Evolutionary conservation across 2,329 filamentous ascomycete genomes (phyloP), one percentile per base, ranked within the genome.

Genomic region (Conoideocrella luteorostrata): DNA sequence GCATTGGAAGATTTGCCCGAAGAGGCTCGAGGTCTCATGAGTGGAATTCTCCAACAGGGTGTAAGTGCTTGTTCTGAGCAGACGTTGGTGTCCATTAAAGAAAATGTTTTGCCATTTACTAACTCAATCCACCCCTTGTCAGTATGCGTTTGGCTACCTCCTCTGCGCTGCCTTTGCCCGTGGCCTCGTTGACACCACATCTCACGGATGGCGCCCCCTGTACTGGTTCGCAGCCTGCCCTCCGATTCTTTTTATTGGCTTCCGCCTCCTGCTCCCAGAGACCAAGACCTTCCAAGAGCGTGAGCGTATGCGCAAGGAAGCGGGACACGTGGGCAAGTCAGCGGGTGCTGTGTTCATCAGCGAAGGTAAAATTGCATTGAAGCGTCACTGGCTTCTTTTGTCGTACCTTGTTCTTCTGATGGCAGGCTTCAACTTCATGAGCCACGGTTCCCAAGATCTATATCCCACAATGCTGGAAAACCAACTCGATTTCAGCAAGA

Each of bases 401-500:
- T 69, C 81, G 28, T 95, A 95, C 65, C 71, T 95, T 45, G 86
- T 95, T 6, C 69, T 95, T 17, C 71, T 95, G 30, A 94, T 94
- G 87, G 84, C 87, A 2, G 88, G 88, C 4, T 93, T 95, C 71
- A 95, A 94, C 66, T 94, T 93, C 59, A 89, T 93, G 85, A 86
- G 82, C 15, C 86, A 90, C 58, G 86, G 86, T 43, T 84, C 79
- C 18, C 63, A 86, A 60, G 77, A 80, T 52, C 58, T 82, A 22
- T 81, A 81, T 52, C 77, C 77, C 3, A 80, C 76, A 17, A 73
- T 82, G 73, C 59, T 82, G 20, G 60, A 67, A 50, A 77, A 75
- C 52, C 74, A 81, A 58, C 77, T 74, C 49, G 60, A 57, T 13
- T 78, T 78, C 55, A 60, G 59, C 35, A 53, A 70, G 36, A 68